These are phyloP conservation scores for Phytophthora sp. DNA, from an alignment of 352 stramenopile species.

Conservation along the genomic window DNA sequence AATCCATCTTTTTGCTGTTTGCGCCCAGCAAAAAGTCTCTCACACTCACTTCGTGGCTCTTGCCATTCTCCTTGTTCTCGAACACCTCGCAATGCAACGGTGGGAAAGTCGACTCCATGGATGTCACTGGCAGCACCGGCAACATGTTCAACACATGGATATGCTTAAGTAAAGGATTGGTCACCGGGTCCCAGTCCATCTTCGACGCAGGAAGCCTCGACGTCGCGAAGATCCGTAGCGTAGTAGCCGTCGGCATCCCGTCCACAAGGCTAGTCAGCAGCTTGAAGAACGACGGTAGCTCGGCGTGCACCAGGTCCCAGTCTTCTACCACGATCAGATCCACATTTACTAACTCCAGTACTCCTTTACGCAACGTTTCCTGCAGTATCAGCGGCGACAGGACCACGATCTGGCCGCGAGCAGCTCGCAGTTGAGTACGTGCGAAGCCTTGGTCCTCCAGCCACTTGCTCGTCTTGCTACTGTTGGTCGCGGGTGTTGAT, in stretches of 20 bases:
- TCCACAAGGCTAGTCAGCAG: slow-evolving; percentile 28
- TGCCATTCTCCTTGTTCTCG: slow-evolving; percentile 5
- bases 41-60: slow-evolving; percentile 34
- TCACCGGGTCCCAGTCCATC: slow-evolving; percentile 50
- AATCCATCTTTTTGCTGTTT: slow-evolving; percentile 76
- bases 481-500: not conserved
- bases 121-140: slow-evolving; percentile 41
- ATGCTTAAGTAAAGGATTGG: slow-evolving; percentile 66
- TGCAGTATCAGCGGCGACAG: slow-evolving; percentile 59
- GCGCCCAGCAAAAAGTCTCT: slow-evolving; percentile 70
- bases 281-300: slow-evolving; percentile 69
- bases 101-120: slow-evolving; percentile 35
- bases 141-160: slow-evolving; percentile 72
- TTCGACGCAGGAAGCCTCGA: slow-evolving; percentile 54
- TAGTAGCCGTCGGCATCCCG: slow-evolving; percentile 2
- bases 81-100: slow-evolving; percentile 68
- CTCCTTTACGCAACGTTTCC: slow-evolving; percentile 39
- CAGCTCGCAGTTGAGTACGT: slow-evolving; percentile 22
- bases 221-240: slow-evolving; percentile 66
- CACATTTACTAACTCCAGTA: slow-evolving; percentile 39
- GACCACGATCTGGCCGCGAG: slow-evolving; percentile 43
- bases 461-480: slow-evolving; percentile 24
- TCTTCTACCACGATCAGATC: slow-evolving; percentile 65
- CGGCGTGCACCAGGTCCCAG: slow-evolving; percentile 67
- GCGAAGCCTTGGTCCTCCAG: slow-evolving; percentile 29